A percentile compares a stretch with the other conserved stretches of the same genome.
phyloP scores from a whole-genome alignment of 2,329 filamentous ascomycete genomes.

The Ophiostoma tasmaniense region DNA sequence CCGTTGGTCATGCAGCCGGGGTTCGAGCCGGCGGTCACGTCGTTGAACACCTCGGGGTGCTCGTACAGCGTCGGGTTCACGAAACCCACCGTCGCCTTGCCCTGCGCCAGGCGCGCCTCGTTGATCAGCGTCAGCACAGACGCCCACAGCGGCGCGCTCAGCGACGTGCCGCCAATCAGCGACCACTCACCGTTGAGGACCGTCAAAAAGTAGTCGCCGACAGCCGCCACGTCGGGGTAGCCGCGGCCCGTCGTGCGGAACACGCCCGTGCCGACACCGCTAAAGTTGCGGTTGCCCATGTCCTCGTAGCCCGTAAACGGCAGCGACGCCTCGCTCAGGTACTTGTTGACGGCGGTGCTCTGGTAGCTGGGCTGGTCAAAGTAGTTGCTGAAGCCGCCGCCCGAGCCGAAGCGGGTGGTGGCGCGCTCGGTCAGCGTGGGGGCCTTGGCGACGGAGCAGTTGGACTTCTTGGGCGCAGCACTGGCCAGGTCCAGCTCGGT shows the following conservation, averaged over 20 bases:
- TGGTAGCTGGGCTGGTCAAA: slow-evolving; percentile 38
- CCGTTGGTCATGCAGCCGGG: slow-evolving; percentile 28
- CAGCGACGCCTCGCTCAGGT: slow-evolving; percentile 27
- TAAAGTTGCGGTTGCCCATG: slow-evolving; percentile 19
- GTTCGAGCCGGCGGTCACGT: slow-evolving; percentile 26
- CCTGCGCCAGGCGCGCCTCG: slow-evolving; percentile 45
- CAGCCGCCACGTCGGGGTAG: slow-evolving; percentile 25
- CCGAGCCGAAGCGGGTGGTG: slow-evolving; percentile 26
- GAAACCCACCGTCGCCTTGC: slow-evolving; percentile 34
- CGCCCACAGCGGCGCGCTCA: slow-evolving; percentile 50
- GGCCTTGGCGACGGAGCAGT: not conserved
- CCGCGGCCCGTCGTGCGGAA: slow-evolving; percentile 24
- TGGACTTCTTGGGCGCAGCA: not conserved
- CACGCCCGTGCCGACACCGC: slow-evolving; percentile 17
- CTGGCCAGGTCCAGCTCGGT: slow-evolving; percentile 33
- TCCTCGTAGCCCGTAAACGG: slow-evolving; percentile 21
- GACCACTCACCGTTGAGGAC: slow-evolving; percentile 27
- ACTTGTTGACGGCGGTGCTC: slow-evolving; percentile 31
- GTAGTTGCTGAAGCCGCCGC: slow-evolving; percentile 40
- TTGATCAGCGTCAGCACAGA: slow-evolving; percentile 54
- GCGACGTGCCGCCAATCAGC: slow-evolving; percentile 40
- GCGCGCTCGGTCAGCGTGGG: slow-evolving; percentile 21
- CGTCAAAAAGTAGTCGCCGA: slow-evolving; percentile 25
- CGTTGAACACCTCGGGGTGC: slow-evolving; percentile 27
- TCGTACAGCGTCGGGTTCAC: slow-evolving; percentile 28